Evolutionary conservation across 139 green algal species (phyloP).

Genomic region (Chlorella ohadii): DNA sequence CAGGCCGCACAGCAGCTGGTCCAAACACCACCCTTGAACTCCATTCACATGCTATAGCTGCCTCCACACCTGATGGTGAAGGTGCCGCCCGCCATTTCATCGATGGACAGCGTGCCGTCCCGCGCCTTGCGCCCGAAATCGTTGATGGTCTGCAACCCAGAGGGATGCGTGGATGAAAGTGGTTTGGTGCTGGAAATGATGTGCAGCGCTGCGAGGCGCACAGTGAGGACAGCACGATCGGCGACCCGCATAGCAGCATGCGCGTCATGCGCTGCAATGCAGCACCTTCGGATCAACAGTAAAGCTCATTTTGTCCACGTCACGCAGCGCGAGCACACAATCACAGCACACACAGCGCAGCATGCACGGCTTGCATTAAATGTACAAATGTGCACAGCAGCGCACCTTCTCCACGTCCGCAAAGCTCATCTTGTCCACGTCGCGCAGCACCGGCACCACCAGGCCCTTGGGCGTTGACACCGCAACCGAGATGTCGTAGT

Average conservation of each 20-base stretch:
- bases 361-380: no score
- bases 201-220: no score
- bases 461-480: constrained; percentile 97
- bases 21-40: no score
- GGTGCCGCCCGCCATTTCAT: constrained; percentile 99
- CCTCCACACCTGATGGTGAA: constrained; percentile 92
- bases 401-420: constrained; percentile 92
- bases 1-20: background rate
- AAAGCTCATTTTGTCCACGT: constrained; percentile 87
- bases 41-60: no score
- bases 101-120: constrained; percentile 95
- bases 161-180: background rate
- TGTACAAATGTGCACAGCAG: background rate
- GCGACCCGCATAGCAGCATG: no score
- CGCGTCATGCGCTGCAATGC: no score
- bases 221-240: no score
- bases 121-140: constrained; percentile 93
- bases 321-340: constrained; percentile 93
- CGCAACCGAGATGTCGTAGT: constrained; percentile 93
- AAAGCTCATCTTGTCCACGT: constrained; percentile 87
- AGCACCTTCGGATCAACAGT: constrained; percentile 94
- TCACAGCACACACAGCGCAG: no score
- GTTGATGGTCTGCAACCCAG: constrained; percentile 71
- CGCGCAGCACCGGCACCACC: constrained; percentile 93
- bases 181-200: background rate